Conservation (phyloP, 495 filamentous ascomycete genomes). For the Pyrenula aspistea region DNA sequence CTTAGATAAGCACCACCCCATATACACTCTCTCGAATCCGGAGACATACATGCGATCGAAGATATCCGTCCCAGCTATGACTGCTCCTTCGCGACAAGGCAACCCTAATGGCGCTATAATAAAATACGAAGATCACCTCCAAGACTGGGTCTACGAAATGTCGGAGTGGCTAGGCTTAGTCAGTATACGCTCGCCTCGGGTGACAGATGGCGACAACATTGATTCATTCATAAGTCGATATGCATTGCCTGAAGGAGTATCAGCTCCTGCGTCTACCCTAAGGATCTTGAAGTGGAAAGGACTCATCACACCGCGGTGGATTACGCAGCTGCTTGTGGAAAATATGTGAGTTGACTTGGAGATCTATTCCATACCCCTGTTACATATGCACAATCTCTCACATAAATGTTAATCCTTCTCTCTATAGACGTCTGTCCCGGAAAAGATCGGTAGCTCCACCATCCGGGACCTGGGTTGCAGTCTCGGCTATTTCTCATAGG, state of each 20-base stretch:
- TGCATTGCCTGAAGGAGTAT: slow-evolving; percentile 38
- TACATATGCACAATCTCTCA: no score
- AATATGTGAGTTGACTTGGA: slow-evolving; percentile 32
- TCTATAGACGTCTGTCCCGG: background rate
- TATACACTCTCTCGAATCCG: background rate
- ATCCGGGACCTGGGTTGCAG: slow-evolving; percentile 22
- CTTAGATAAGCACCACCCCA: background rate
- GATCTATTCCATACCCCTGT: no score
- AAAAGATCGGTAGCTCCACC: background rate
- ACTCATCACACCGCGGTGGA: slow-evolving; percentile 28
- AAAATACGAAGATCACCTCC: slow-evolving; percentile 15
- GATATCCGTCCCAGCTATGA: background rate
- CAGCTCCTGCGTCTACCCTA: slow-evolving; percentile 12
- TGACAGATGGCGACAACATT: slow-evolving; percentile 52
- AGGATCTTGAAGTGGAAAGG: slow-evolving; percentile 37
- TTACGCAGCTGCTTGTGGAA: slow-evolving; percentile 22
- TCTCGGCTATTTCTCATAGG: slow-evolving; percentile 23
- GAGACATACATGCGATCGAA: background rate
- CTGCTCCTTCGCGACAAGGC: background rate
- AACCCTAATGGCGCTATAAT: background rate
- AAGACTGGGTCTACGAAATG: slow-evolving; percentile 49
- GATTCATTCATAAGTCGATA: slow-evolving; percentile 82
- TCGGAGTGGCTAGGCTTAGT: slow-evolving; percentile 81
- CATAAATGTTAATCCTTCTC: background rate
- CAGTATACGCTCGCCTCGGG: slow-evolving; percentile 57